Evolutionary conservation across 441 rosid species (phyloP).

Genomic region (Populus hybrid): DNA sequence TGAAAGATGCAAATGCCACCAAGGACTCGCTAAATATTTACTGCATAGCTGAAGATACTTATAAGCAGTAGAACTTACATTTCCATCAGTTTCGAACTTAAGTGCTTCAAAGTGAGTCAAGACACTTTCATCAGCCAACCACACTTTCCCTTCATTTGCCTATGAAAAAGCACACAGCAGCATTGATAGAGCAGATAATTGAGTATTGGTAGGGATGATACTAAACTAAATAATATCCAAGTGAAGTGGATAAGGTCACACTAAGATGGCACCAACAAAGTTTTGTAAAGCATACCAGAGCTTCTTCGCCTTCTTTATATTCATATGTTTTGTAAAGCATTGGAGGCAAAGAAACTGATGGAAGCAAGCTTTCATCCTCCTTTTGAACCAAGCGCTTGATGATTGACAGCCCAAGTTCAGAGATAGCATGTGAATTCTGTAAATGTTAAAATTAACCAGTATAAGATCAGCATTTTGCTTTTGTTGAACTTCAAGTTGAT

Average conservation of each 20-base stretch:
- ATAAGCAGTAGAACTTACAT: constrained; percentile 42
- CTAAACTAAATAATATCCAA: neutral
- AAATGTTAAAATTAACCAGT: constrained; percentile 21
- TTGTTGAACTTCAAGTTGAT: neutral
- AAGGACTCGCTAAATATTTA: constrained; percentile 14
- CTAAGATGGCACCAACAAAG: neutral
- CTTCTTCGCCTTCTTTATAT: constrained; percentile 52
- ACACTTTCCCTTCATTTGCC: constrained; percentile 61
- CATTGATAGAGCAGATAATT: constrained; percentile 6
- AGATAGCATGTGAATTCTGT: constrained; percentile 93
- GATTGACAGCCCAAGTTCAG: constrained; percentile 87
- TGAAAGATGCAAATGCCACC: constrained; percentile 15
- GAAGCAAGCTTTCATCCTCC: constrained; percentile 43
- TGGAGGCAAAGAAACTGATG: constrained; percentile 60
- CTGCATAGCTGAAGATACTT: constrained; percentile 14
- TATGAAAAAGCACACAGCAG: constrained; percentile 32
- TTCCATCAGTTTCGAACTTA: constrained; percentile 54
- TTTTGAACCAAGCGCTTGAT: constrained; percentile 54
- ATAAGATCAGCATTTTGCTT: constrained; percentile 19
- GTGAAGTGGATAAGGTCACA: neutral
- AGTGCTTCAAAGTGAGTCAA: constrained; percentile 70
- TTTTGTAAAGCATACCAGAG: constrained; percentile 44
- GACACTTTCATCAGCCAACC: constrained; percentile 89
- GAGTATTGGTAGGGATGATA: neutral
- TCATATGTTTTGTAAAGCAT: constrained; percentile 64